Evolutionary conservation across 2,329 filamentous ascomycete genomes (phyloP).

Genomic region (Colletotrichum euphorbiae): DNA sequence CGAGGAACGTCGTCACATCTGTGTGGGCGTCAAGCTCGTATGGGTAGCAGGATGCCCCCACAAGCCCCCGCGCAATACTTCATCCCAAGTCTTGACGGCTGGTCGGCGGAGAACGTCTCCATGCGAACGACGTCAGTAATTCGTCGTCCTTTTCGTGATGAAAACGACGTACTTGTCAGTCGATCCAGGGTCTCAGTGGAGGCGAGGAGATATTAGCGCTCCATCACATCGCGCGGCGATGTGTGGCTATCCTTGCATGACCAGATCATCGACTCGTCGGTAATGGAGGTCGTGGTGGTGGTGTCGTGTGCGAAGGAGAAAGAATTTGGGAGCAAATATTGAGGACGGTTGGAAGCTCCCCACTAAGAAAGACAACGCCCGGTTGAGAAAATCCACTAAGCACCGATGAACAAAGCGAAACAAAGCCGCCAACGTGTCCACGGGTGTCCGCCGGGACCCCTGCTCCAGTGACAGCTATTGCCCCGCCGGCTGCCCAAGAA

Average conservation of each 20-base stretch:
- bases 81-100: not conserved
- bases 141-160: not conserved
- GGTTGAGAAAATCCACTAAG: slow-evolving; percentile 12
- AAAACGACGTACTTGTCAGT: not conserved
- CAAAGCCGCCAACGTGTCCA: slow-evolving; percentile 21
- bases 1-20: too few species aligned
- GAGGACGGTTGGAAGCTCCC: too few species aligned
- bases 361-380: too few species aligned
- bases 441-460: not conserved
- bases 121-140: slow-evolving; percentile 24
- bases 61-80: not conserved
- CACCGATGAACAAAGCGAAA: not conserved
- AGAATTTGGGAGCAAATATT: too few species aligned
- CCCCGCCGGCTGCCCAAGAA: not conserved
- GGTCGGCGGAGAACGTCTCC: not conserved
- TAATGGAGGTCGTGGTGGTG: not conserved
- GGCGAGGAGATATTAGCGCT: slow-evolving; percentile 13
- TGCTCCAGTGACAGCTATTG: not conserved
- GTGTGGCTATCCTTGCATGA: not conserved
- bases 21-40: too few species aligned
- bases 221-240: not conserved
- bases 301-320: slow-evolving; percentile 1
- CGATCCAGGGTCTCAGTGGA: slow-evolving; percentile 14
- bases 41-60: not conserved
- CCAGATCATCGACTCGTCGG: slow-evolving; percentile 1